Percentiles rank a stretch among this genome's conserved stretches.
Evolutionary conservation across 2,329 filamentous ascomycete species (phyloP).

Genomic region (Gaeumannomyces tritici): DNA sequence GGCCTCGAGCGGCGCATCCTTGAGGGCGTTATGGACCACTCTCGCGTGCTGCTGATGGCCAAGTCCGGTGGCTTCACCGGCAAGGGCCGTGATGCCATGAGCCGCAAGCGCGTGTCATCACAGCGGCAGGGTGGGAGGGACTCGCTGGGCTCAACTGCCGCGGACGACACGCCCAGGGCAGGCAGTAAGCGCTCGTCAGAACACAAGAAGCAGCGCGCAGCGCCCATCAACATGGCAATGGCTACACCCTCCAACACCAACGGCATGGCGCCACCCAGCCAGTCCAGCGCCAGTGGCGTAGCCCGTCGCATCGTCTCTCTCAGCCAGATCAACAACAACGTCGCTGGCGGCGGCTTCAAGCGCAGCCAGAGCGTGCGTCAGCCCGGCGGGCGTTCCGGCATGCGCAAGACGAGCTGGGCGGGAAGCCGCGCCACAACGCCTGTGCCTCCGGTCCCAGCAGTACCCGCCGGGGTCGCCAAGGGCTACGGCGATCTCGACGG

Average conservation of each 20-base stretch:
- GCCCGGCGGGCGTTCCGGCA: constrained; percentile 34
- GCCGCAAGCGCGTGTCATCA: constrained; percentile 42
- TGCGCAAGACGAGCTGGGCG: constrained; percentile 64
- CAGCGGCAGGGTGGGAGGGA: constrained; percentile 25
- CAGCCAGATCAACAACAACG: constrained; percentile 78
- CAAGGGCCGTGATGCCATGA: constrained; percentile 45
- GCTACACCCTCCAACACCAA: constrained; percentile 33
- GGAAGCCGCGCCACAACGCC: constrained; percentile 21
- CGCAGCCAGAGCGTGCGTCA: constrained; percentile 71
- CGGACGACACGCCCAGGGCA: constrained; percentile 16
- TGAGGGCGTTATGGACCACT: constrained; percentile 94
- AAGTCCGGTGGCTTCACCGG: constrained; percentile 33
- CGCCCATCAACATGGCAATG: constrained; percentile 43
- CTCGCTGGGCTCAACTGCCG: constrained; percentile 6
- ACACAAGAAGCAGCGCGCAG: background rate
- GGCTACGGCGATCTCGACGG: constrained; percentile 47
- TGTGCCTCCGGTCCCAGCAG: background rate
- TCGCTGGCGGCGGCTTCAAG: constrained; percentile 54
- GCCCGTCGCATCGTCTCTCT: constrained; percentile 80
- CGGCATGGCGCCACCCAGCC: constrained; percentile 26
- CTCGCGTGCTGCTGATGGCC: constrained; percentile 75
- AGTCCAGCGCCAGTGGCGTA: constrained; percentile 30
- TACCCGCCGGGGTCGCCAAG: constrained; percentile 22
- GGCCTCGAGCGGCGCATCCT: constrained; percentile 84
- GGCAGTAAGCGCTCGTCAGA: constrained; percentile 10